phyloP scores from a whole-genome alignment of 2,329 filamentous ascomycete species.

The Colletotrichum sansevieriae region DNA sequence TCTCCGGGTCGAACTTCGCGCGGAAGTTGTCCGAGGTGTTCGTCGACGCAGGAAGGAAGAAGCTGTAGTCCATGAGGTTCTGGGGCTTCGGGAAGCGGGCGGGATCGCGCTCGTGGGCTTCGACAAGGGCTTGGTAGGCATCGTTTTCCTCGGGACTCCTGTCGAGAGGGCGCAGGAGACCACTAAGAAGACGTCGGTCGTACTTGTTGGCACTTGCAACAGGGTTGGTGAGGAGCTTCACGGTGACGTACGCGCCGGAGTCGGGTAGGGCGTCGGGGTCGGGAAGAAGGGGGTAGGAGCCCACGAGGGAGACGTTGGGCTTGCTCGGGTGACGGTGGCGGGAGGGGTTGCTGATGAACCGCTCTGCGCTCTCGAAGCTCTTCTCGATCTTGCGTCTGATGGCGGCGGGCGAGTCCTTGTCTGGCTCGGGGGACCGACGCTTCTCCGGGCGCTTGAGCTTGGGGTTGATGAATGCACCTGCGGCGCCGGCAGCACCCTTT shows the following conservation, averaged over 20 bases:
- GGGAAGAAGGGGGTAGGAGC: conserved; percentile 72
- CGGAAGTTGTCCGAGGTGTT: conserved; percentile 68
- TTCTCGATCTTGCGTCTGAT: conserved; percentile 77
- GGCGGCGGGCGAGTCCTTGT: conserved; percentile 73
- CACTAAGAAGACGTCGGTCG: conserved; percentile 71
- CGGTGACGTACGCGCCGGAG: conserved; percentile 75
- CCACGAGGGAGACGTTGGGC: conserved; percentile 61
- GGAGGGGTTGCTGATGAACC: conserved; percentile 66
- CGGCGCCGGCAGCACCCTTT: conserved; percentile 63
- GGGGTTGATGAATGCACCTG: conserved; percentile 49
- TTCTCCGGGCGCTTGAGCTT: conserved; percentile 55
- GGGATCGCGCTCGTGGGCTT: conserved; percentile 70
- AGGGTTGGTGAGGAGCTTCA: conserved; percentile 77
- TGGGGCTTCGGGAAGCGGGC: conserved; percentile 67
- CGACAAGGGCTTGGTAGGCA: conserved; percentile 62
- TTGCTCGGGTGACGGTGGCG: conserved; percentile 69
- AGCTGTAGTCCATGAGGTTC: conserved; percentile 74
- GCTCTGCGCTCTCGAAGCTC: conserved; percentile 68
- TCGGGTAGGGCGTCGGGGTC: conserved; percentile 79
- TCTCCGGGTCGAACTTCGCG: conserved; percentile 70
- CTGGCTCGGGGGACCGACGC: conserved; percentile 68
- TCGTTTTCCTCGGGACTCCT: conserved; percentile 67
- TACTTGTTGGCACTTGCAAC: conserved; percentile 66
- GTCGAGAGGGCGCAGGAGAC: conserved; percentile 72
- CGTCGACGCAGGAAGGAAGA: conserved; percentile 69